These are phyloP conservation scores for Tricholoma sp. DNA, from an alignment of 768 basidiomycete species.

Conservation along the genomic window DNA sequence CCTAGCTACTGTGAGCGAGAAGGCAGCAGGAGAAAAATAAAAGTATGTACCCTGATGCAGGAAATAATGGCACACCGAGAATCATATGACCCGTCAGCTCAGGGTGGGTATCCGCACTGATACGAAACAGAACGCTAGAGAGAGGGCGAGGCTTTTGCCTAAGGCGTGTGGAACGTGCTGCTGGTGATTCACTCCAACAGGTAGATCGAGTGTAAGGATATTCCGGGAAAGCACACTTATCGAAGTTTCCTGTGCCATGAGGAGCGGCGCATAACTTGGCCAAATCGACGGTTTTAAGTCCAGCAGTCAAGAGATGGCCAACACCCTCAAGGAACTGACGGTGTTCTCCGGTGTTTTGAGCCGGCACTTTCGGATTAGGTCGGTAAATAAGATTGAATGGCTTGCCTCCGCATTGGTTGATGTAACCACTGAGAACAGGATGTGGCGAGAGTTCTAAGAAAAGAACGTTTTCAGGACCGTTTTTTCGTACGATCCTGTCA, in stretches of 20 bases:
- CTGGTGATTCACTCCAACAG: constrained; percentile 4
- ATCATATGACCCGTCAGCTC: constrained; percentile 7
- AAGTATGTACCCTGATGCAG: constrained; percentile 2
- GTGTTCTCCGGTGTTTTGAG: neutral
- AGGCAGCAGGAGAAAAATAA: neutral
- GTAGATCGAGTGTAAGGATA: constrained; percentile 3
- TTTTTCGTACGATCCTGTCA: neutral
- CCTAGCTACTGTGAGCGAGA: neutral
- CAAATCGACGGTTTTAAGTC: constrained; percentile 1
- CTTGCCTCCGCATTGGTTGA: constrained; percentile 2
- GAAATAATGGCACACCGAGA: constrained; percentile 3
- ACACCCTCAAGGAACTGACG: neutral
- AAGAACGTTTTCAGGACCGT: constrained; percentile 1
- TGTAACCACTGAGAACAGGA: constrained; percentile 5
- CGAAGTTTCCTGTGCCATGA: neutral
- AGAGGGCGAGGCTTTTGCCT: constrained; percentile 4
- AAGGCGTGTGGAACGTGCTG: constrained; percentile 5
- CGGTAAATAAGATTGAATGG: neutral
- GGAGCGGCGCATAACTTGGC: neutral
- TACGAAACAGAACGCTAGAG: constrained; percentile 1
- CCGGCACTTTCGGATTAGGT: neutral
- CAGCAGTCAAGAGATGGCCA: neutral
- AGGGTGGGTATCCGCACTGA: constrained; percentile 5
- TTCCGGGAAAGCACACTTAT: neutral
- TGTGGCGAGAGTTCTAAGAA: constrained; percentile 7